phyloP scores from a whole-genome alignment of 2,329 filamentous ascomycete species.

The Fusarium incarnatum region DNA sequence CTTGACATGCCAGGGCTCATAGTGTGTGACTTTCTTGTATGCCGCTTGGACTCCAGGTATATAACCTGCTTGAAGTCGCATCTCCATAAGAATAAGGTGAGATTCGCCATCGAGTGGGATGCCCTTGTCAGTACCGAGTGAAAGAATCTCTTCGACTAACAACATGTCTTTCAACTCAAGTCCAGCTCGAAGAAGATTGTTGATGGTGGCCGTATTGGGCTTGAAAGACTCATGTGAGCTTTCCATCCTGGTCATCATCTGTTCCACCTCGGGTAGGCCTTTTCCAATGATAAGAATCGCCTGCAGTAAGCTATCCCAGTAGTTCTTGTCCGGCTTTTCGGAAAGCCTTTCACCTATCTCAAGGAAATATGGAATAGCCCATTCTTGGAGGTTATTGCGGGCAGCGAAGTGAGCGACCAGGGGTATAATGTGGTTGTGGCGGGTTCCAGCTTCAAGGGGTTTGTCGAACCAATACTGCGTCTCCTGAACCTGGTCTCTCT shows the following conservation, averaged over 20 bases:
- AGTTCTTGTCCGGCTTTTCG: constrained; percentile 61
- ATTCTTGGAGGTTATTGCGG: constrained; percentile 68
- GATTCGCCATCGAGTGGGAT: constrained; percentile 77
- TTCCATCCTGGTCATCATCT: constrained; percentile 79
- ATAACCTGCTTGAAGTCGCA: constrained; percentile 79
- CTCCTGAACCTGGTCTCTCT: constrained; percentile 66
- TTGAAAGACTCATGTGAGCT: constrained; percentile 62
- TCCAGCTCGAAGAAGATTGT: constrained; percentile 78
- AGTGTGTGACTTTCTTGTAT: constrained; percentile 62
- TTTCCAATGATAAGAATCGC: constrained; percentile 76
- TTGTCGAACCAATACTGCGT: constrained; percentile 76
- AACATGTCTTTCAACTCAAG: constrained; percentile 76
- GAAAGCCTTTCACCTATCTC: constrained; percentile 59
- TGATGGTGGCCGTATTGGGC: constrained; percentile 79
- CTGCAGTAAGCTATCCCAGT: constrained; percentile 80
- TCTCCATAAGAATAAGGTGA: constrained; percentile 78
- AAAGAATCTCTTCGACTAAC: constrained; percentile 78
- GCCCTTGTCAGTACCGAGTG: constrained; percentile 72
- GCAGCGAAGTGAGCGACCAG: constrained; percentile 63
- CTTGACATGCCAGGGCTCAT: constrained; percentile 54
- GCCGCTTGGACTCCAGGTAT: constrained; percentile 75
- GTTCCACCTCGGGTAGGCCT: constrained; percentile 62
- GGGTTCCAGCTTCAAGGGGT: constrained; percentile 54
- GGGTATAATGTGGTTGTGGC: constrained; percentile 44
- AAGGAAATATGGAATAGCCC: constrained; percentile 71